Conservation (phyloP, 768 basidiomycete species). For the Kwoniella pini region DNA sequence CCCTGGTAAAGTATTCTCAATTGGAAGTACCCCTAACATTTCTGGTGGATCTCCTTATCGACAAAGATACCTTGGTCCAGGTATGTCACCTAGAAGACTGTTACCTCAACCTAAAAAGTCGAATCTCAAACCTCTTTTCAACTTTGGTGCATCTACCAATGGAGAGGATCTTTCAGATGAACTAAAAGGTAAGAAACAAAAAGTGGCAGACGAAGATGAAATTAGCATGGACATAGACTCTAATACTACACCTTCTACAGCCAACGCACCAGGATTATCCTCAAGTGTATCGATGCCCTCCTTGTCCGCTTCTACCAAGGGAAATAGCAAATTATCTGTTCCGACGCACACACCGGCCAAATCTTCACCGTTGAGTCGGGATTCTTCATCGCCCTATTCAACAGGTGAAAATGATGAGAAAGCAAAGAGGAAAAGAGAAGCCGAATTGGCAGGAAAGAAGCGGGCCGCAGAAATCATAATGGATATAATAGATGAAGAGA, state of each 20-base stretch:
- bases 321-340: neutral
- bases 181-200: conserved; percentile 6
- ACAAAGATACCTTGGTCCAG: conserved; percentile 28
- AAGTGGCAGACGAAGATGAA: conserved; percentile 11
- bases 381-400: neutral
- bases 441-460: conserved; percentile 28
- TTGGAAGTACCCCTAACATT: conserved; percentile 4
- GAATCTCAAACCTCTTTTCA: conserved; percentile 26
- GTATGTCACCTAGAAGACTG: conserved; percentile 35
- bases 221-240: conserved; percentile 9
- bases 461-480: conserved; percentile 43
- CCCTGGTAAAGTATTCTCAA: conserved; percentile 13
- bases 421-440: conserved; percentile 17
- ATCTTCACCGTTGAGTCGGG: conserved; percentile 23
- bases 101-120: conserved; percentile 22
- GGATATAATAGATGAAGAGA: conserved; percentile 37
- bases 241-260: neutral
- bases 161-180: conserved; percentile 9
- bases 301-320: neutral
- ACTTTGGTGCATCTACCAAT: no score
- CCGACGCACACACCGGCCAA: conserved; percentile 14
- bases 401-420: conserved; percentile 1
- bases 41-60: conserved; percentile 9
- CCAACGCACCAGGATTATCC: neutral
- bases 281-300: conserved; percentile 23